phyloP scores from a whole-genome alignment of 148 eudicot species.

The Persicaria tinctoria region DNA sequence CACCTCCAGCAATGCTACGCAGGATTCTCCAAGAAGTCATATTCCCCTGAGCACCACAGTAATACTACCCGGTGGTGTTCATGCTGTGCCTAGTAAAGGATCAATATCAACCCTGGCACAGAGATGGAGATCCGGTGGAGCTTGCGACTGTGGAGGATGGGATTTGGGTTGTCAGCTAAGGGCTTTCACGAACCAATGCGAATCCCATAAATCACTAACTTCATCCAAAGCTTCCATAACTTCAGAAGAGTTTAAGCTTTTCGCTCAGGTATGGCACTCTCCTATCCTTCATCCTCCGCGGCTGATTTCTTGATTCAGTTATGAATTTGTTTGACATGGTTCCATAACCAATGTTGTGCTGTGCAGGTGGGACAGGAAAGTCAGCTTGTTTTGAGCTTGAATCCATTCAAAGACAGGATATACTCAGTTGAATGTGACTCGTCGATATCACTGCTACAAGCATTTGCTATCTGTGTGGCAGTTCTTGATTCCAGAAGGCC shows the following conservation, averaged over 20 bases:
- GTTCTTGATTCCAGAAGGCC: slow-evolving; percentile 44
- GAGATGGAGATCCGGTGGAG: slow-evolving; percentile 78
- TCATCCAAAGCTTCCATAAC: slow-evolving; percentile 19
- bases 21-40: slow-evolving; percentile 18
- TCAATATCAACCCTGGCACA: slow-evolving; percentile 61
- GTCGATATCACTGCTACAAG: slow-evolving; percentile 58
- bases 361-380: slow-evolving; percentile 42
- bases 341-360: slow-evolving; percentile 12
- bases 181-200: slow-evolving; percentile 31
- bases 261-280: slow-evolving; percentile 41
- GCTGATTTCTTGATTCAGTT: not conserved
- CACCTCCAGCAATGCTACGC: slow-evolving; percentile 16
- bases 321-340: not conserved
- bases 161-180: slow-evolving; percentile 76
- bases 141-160: slow-evolving; percentile 97
- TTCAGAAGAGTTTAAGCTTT: slow-evolving; percentile 40
- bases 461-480: slow-evolving; percentile 66
- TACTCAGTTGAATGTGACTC: slow-evolving; percentile 63
- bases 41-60: slow-evolving; percentile 34
- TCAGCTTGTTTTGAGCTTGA: slow-evolving; percentile 44
- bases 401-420: slow-evolving; percentile 49
- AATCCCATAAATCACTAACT: slow-evolving; percentile 17
- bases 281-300: not conserved
- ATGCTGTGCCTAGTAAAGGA: slow-evolving; percentile 66
- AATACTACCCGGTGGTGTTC: slow-evolving; percentile 75